Evolutionary conservation across 2,329 filamentous ascomycete species (phyloP).

Genomic region (Neonectria hederae): DNA sequence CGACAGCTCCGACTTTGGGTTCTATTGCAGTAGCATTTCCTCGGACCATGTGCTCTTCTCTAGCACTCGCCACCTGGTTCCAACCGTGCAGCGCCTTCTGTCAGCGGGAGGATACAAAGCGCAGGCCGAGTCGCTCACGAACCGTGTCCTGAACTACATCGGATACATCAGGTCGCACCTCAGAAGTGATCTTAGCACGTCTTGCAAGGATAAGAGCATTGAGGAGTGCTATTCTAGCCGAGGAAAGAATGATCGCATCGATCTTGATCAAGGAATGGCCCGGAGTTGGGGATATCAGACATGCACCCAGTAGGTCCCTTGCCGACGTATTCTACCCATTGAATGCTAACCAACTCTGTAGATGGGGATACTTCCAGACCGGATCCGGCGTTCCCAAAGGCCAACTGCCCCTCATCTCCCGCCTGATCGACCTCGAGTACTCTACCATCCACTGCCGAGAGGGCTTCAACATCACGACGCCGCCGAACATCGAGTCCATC

Average conservation of each 20-base stretch:
- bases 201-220: slow-evolving; percentile 40
- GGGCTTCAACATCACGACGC: slow-evolving; percentile 74
- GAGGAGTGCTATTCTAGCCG: slow-evolving; percentile 46
- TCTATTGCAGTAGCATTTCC: slow-evolving; percentile 60
- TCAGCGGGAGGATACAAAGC: slow-evolving; percentile 52
- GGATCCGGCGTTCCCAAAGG: slow-evolving; percentile 73
- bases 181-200: slow-evolving; percentile 32
- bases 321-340: rapidly evolving
- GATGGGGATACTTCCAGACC: slow-evolving; percentile 83
- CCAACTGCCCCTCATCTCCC: slow-evolving; percentile 76
- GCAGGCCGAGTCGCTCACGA: slow-evolving; percentile 50
- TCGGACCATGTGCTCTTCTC: slow-evolving; percentile 54
- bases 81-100: slow-evolving; percentile 52
- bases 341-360: slow-evolving; percentile 40
- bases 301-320: slow-evolving; percentile 59
- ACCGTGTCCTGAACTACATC: slow-evolving; percentile 62
- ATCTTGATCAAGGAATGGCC: slow-evolving; percentile 33
- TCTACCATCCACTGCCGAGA: slow-evolving; percentile 68
- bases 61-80: slow-evolving; percentile 48
- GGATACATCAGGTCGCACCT: slow-evolving; percentile 53
- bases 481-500: slow-evolving; percentile 70
- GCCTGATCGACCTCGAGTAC: slow-evolving; percentile 72
- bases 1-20: slow-evolving; percentile 53
- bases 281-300: slow-evolving; percentile 64
- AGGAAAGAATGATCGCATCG: slow-evolving; percentile 31